Base-by-base conservation (phyloP, 768 basidiomycete species). In the Leccinum arenicola region DNA sequence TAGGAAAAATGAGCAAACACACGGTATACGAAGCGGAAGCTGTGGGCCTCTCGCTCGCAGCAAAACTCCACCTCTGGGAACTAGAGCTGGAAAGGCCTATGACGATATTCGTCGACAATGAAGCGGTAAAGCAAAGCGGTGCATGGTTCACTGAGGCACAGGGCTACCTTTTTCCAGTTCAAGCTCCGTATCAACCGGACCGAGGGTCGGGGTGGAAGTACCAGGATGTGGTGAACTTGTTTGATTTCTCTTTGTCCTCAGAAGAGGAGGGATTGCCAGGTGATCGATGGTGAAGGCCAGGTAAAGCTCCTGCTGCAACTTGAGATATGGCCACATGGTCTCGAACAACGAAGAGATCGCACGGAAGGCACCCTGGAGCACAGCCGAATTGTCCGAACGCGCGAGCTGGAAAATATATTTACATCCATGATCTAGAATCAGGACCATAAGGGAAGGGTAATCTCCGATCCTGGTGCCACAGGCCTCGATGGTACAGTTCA, bases 351-450 rank as follows among this genome's bases (percentile, higher is more conserved):
- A 93, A 12, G 91, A 86, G 62, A 93, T 91, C 2, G 91, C 88
- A 23, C 96, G 88, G 27, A 99, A 78, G 17, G 94, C 82, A 56
- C 84, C 78, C 49, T 93, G 87, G 10, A 98, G 81, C 52, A 99
- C 83, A 50, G 82, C 80, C 9, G 84, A 81, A 59, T 92, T 91
- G 62, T 97, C 95, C 3, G 94, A 95, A 36, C 95, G 85, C 21
- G 94, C 95, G 35, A 99, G 85, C 75, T 96, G 95, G 80, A 99
- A 98, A 33, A 99, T 84, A 69, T 90, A 95, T 76, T 96, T 95
- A 81, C 96, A 98, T 1, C 92, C 95, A 51, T 89, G 81, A 69
- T 99, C 96, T 12, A 91, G 75, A 40, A 98, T 78, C 56, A 98
- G 85, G 27, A 81, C 78, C 52, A 85, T 77, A 35, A 98, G 77